Evolutionary conservation across 148 eudicot genomes (phyloP).

Genomic region (Fagopyrum tataricum): DNA sequence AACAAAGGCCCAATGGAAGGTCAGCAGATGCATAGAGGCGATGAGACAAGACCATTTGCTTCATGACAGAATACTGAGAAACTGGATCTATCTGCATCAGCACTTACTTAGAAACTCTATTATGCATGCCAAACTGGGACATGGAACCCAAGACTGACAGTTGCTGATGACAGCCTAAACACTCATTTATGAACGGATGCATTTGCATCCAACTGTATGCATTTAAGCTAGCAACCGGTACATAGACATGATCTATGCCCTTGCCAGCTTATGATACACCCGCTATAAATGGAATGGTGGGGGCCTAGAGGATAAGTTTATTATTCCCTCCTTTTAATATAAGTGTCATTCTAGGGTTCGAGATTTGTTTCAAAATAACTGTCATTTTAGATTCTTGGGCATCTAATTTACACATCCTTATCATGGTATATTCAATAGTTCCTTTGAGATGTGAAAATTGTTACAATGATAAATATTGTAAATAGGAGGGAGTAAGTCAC

Average conservation of each 20-base stretch:
- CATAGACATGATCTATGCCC: background rate
- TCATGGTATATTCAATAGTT: no score
- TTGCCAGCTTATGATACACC: no score
- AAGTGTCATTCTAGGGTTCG: no score
- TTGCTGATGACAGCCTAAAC: slow-evolving; percentile 83
- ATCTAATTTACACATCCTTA: no score
- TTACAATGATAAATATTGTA: no score
- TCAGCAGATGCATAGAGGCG: slow-evolving; percentile 99
- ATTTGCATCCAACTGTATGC: background rate
- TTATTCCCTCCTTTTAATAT: no score
- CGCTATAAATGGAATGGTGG: no score
- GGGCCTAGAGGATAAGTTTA: no score
- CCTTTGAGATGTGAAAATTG: no score
- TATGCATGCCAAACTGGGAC: slow-evolving; percentile 76
- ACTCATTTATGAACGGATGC: slow-evolving; percentile 29
- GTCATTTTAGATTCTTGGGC: no score
- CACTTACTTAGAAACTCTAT: slow-evolving; percentile 84
- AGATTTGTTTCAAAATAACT: no score
- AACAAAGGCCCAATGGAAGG: slow-evolving; percentile 38
- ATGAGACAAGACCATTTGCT: slow-evolving; percentile 84
- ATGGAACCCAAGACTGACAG: slow-evolving; percentile 72
- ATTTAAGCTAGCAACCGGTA: background rate
- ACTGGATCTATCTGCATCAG: slow-evolving; percentile 98
- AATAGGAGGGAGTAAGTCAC: no score
- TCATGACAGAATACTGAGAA: slow-evolving; percentile 81